phyloP scores from a whole-genome alignment of 108 stramenopile genomes.

The Nitzschia sp. region DNA sequence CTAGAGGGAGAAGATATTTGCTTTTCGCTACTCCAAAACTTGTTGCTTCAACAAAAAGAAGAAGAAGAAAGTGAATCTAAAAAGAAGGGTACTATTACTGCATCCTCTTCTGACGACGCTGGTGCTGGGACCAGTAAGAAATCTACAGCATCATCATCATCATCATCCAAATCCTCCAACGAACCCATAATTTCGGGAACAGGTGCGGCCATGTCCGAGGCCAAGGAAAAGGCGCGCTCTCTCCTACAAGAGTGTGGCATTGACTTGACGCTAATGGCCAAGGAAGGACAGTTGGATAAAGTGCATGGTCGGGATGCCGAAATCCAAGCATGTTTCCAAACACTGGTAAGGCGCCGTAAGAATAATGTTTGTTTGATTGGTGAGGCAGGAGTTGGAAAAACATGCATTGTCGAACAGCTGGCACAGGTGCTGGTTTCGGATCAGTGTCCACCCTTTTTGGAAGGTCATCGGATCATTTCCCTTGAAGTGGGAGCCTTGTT shows the following conservation, averaged over 20 bases:
- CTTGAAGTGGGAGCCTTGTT: constrained; percentile 97
- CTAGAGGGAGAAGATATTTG: constrained; percentile 19
- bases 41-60: not conserved
- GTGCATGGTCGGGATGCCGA: constrained; percentile 98
- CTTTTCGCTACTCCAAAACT: not conserved
- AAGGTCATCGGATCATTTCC: constrained; percentile 79
- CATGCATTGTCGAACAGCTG: constrained; percentile 95
- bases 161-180: not conserved
- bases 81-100: not conserved
- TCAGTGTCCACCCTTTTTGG: constrained; percentile 93
- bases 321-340: constrained; percentile 90
- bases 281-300: constrained; percentile 93
- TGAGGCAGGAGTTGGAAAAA: constrained; percentile 95
- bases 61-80: not conserved
- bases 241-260: constrained; percentile 48
- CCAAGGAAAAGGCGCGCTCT: constrained; percentile 1
- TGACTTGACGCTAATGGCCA: constrained; percentile 71
- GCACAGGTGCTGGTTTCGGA: constrained; percentile 92
- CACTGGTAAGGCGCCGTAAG: constrained; percentile 95
- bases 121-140: no score
- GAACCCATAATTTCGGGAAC: constrained; percentile 2
- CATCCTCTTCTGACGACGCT: not conserved
- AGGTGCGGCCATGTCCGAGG: constrained; percentile 6
- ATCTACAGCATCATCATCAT: not conserved
- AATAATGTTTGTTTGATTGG: constrained; percentile 95